These are phyloP conservation scores for Meira nashicola DNA, from an alignment of 1,284 basidiomycete genomes.

Conservation along the genomic window DNA sequence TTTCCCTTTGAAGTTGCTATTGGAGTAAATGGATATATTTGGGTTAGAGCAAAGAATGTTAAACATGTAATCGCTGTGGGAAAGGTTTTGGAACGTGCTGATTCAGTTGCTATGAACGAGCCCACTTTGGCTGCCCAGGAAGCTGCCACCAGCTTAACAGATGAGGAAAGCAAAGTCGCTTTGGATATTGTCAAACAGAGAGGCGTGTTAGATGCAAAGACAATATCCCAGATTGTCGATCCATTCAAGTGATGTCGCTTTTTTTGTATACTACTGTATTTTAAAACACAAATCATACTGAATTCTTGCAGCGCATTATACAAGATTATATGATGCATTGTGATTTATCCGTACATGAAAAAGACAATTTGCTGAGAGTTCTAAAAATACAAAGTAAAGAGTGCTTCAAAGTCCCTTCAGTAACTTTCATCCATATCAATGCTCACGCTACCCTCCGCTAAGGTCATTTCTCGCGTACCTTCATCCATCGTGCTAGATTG, in stretches of 20 bases:
- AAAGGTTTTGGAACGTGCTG: constrained; percentile 30
- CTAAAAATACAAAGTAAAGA: too few species aligned
- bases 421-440: too few species aligned
- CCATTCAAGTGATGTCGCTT: not conserved
- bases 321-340: too few species aligned
- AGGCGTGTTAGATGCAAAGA: not conserved
- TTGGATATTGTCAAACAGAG: not conserved
- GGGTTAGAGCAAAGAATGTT: constrained; percentile 28
- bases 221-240: constrained; percentile 3
- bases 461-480: too few species aligned
- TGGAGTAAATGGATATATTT: constrained; percentile 44
- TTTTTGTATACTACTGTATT: not conserved
- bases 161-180: not conserved
- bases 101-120: constrained; percentile 1
- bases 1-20: constrained; percentile 50
- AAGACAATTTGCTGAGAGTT: too few species aligned
- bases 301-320: too few species aligned
- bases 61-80: constrained; percentile 40
- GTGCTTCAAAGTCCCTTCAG: too few species aligned
- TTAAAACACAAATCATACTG: not conserved
- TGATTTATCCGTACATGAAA: too few species aligned
- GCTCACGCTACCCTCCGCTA: too few species aligned
- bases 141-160: too few species aligned
- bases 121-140: not conserved
- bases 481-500: too few species aligned